phyloP scores from a whole-genome alignment of 768 basidiomycete genomes.

The Boletus reticuloceps region DNA sequence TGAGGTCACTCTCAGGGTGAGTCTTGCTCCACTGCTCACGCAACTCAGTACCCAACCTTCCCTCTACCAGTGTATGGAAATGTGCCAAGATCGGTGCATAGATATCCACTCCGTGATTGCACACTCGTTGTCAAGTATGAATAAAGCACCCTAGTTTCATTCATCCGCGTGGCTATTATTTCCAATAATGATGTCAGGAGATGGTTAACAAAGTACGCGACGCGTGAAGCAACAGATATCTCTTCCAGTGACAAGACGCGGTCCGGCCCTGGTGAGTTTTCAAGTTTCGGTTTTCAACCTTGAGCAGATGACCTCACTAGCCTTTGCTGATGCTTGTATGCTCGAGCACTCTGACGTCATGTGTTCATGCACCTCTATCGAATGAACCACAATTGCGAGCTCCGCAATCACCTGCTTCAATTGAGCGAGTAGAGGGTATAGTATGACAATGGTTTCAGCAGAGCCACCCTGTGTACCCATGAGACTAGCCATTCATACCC shows the following conservation, averaged over 20 bases:
- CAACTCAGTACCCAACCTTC: background rate
- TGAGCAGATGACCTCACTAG: background rate
- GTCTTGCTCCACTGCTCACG: conserved; percentile 28
- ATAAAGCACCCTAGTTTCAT: conserved; percentile 10
- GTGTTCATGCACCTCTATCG: background rate
- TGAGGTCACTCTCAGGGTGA: conserved; percentile 54
- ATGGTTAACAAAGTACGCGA: background rate
- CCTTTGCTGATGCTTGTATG: too few species aligned
- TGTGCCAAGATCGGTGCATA: conserved; percentile 65
- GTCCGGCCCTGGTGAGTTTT: background rate
- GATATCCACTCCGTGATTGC: conserved; percentile 77
- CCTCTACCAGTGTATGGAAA: conserved; percentile 58
- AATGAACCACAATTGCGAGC: background rate
- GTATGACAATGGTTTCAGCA: too few species aligned
- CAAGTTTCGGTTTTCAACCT: background rate
- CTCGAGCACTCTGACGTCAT: background rate
- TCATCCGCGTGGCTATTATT: background rate
- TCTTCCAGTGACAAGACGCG: background rate
- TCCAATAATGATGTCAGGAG: background rate
- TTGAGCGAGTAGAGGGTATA: too few species aligned
- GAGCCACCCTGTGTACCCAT: too few species aligned
- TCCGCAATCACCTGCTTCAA: background rate
- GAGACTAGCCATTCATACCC: too few species aligned
- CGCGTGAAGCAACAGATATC: background rate
- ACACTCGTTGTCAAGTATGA: conserved; percentile 52